These are phyloP conservation scores for Irineochytrium annulatum DNA, from an alignment of 192 early-diverging fungal genomes.

Conservation along the genomic window DNA sequence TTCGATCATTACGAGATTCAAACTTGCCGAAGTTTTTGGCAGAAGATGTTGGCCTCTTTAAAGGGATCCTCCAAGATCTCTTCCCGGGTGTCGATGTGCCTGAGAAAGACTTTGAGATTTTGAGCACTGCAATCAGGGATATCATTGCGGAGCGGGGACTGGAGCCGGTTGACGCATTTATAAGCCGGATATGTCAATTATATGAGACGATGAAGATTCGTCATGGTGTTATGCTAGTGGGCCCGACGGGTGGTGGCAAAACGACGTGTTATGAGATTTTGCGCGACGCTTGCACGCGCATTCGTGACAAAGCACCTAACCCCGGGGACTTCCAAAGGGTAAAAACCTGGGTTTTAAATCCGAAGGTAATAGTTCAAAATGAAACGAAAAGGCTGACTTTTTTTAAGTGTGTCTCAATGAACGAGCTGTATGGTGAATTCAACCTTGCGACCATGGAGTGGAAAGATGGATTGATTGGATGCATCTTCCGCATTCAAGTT, in stretches of 20 bases:
- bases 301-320: conserved; percentile 32
- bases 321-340: conserved; percentile 40
- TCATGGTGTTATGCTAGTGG: conserved; percentile 63
- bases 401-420: conserved; percentile 52
- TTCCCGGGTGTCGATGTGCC: conserved; percentile 50
- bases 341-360: conserved; percentile 59
- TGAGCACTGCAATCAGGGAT: conserved; percentile 47
- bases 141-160: conserved; percentile 39
- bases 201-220: conserved; percentile 56
- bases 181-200: conserved; percentile 52
- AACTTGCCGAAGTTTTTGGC: conserved; percentile 59
- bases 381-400: not conserved
- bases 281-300: conserved; percentile 36
- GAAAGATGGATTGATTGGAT: conserved; percentile 59
- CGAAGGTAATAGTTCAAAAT: conserved; percentile 37
- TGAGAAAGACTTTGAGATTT: conserved; percentile 48
- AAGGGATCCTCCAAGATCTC: conserved; percentile 52
- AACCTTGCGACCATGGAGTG: conserved; percentile 64
- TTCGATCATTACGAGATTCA: conserved; percentile 53
- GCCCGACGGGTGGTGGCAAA: conserved; percentile 62
- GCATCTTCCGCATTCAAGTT: conserved; percentile 51
- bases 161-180: conserved; percentile 47
- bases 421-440: conserved; percentile 59
- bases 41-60: conserved; percentile 56
- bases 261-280: conserved; percentile 56